Evolutionary conservation across 495 filamentous ascomycete species (phyloP), one percentile per base, ranked within the genome.

Genomic region (Beverwykella pulmonaria): DNA sequence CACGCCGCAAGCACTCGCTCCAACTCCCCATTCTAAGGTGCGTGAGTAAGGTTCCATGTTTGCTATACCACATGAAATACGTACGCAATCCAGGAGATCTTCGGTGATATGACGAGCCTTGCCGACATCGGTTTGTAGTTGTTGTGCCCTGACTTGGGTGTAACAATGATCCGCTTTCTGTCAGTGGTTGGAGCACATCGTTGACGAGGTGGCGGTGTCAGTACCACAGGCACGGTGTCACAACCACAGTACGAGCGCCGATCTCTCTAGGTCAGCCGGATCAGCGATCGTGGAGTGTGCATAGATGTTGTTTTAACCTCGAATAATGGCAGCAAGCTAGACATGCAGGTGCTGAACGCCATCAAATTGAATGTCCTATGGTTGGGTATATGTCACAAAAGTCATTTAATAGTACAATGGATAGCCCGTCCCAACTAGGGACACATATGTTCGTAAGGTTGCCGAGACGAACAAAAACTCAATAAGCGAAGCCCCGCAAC

Each of bases 361-460:
- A 17, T 55, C 25, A 32, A 32, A 30, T 4, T 27, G 12, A 55
- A 55, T 34, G 17, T 36, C 26, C 8, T 36, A 55, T 32, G 29
- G 25, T 20, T 55, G 29, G 52, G 52, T 55, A 55, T 55, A 34
- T 20, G 29, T 32, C 26, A 55, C 52, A 32, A 27, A 12, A 55
- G n/a, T 20, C 12, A 55, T 20, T 19, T 50, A 50, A n/a, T 55
- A 23, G n/a, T 55, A 55, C 52, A 55, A 52, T 52, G 48, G 8
- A 52, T 29, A 29, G 48, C 20, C 48, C n/a, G 22, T 26, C 5
- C 12, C 32, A 34, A 34, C 32, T 12, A n/a, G n/a, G n/a, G n/a
- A n/a, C n/a, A n/a, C n/a, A n/a, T n/a, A n/a, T n/a, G n/a, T n/a
- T n/a, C n/a, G n/a, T n/a, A 52, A 29, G 10, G 20, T 15, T 6